Evolutionary conservation across 306 rosid species (phyloP).

Genomic region (Cajanus cajan): DNA sequence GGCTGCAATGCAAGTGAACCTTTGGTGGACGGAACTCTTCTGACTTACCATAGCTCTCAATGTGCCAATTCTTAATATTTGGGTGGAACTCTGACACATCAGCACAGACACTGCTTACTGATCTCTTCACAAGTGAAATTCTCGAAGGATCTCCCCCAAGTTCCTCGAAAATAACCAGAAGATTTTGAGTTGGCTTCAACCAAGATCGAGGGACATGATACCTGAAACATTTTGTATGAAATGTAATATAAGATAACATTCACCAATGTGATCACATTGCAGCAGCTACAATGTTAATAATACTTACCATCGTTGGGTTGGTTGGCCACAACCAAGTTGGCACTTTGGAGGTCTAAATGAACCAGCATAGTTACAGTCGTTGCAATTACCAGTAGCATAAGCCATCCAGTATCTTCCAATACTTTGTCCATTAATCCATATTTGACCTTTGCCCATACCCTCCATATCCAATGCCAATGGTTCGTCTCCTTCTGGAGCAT

Average conservation of each 20-base stretch:
- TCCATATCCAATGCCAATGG: conserved; percentile 83
- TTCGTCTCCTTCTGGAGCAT: conserved; percentile 74
- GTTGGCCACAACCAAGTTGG: conserved; percentile 83
- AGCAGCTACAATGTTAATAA: neutral
- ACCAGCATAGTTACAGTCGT: conserved; percentile 65
- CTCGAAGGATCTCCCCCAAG: conserved; percentile 61
- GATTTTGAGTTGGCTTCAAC: conserved; percentile 66
- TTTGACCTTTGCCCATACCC: conserved; percentile 89
- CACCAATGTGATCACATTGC: neutral
- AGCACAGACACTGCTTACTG: conserved; percentile 60
- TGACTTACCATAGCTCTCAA: conserved; percentile 41
- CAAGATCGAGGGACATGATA: conserved; percentile 86
- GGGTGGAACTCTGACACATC: conserved; percentile 56
- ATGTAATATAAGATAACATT: neutral
- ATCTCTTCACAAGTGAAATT: conserved; percentile 58
- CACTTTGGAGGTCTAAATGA: conserved; percentile 72
- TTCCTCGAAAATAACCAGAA: conserved; percentile 76
- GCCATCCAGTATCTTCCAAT: conserved; percentile 97
- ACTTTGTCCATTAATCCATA: conserved; percentile 86
- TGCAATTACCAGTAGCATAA: conserved; percentile 70
- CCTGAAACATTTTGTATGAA: conserved; percentile 46
- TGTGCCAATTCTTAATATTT: conserved; percentile 42
- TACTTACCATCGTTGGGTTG: conserved; percentile 80
- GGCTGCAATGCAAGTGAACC: conserved; percentile 58
- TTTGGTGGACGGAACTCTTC: conserved; percentile 45